Percentiles rank a stretch among this genome's conserved stretches.
phyloP scores from a whole-genome alignment of 805 yeast genomes.

The Clavispora phyllophila region DNA sequence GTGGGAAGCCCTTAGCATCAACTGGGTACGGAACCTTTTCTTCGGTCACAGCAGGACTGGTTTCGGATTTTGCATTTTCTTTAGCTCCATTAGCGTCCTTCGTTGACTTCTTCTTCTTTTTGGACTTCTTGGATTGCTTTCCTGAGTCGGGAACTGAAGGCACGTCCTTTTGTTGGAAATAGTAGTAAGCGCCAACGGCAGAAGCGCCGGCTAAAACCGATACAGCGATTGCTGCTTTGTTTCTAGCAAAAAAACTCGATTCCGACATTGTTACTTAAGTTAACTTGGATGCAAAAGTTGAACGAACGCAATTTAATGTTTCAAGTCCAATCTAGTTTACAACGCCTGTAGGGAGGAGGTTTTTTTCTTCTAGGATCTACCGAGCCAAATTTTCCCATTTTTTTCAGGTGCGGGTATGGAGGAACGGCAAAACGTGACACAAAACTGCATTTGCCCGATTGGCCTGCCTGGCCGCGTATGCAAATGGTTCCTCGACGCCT shows the following conservation, averaged over 20 bases:
- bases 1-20: slow-evolving; percentile 53
- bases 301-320: background rate
- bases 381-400: background rate
- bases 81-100: slow-evolving; percentile 27
- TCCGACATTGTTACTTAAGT: slow-evolving; percentile 12
- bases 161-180: slow-evolving; percentile 24
- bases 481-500: background rate
- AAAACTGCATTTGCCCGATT: slow-evolving; percentile 3
- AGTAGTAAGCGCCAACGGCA: slow-evolving; percentile 58
- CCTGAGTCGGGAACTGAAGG: slow-evolving; percentile 16
- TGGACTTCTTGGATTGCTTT: slow-evolving; percentile 35
- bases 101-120: slow-evolving; percentile 39
- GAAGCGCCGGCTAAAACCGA: slow-evolving; percentile 61
- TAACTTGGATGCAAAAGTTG: background rate
- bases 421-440: slow-evolving; percentile 2
- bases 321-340: background rate
- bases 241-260: slow-evolving; percentile 39
- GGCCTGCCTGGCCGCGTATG: background rate
- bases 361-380: background rate
- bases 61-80: slow-evolving; percentile 7
- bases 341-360: background rate
- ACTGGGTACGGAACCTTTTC: slow-evolving; percentile 44
- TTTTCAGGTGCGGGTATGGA: slow-evolving; percentile 1
- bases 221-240: slow-evolving; percentile 60
- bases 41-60: slow-evolving; percentile 11